phyloP scores from a whole-genome alignment of 75 land plant species.

The Isoetes taiwanensis region DNA sequence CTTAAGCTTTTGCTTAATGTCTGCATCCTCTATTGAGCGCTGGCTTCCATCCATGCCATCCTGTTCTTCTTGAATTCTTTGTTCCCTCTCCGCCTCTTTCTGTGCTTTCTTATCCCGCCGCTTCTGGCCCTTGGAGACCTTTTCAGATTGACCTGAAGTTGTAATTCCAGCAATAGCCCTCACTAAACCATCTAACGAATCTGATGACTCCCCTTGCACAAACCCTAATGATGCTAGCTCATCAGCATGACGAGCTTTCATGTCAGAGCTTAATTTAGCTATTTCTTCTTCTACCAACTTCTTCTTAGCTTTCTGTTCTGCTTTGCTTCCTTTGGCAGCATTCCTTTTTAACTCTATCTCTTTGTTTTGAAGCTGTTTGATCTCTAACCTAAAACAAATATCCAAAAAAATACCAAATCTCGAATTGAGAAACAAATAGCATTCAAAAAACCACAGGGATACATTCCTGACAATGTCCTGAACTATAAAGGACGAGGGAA shows the following conservation, averaged over 20 bases:
- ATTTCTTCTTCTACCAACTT: constrained; percentile 88
- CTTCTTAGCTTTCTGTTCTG: constrained; percentile 89
- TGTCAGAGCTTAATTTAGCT: constrained; percentile 32
- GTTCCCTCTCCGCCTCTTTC: constrained; percentile 79
- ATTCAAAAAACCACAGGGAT: no score
- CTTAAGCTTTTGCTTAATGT: constrained; percentile 42
- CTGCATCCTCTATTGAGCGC: constrained; percentile 50
- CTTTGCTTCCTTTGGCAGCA: constrained; percentile 95
- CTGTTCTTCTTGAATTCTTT: constrained; percentile 71
- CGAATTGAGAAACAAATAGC: no score
- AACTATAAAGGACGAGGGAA: no score
- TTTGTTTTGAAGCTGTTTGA: constrained; percentile 50
- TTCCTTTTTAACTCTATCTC: constrained; percentile 66
- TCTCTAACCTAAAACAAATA: constrained; percentile 64
- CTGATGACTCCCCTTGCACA: constrained; percentile 16
- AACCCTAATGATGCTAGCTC: constrained; percentile 75
- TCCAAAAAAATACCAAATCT: no score
- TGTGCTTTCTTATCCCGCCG: constrained; percentile 70
- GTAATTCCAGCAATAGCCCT: constrained; percentile 75
- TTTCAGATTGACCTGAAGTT: constrained; percentile 18
- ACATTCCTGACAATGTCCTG: no score
- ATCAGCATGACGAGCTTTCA: constrained; percentile 54
- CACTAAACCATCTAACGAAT: constrained; percentile 40
- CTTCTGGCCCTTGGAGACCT: constrained; percentile 50
- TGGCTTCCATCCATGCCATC: constrained; percentile 48